Evolutionary conservation across 257 asterid species (phyloP), one percentile per base, ranked within the genome.

Genomic region (Gynochthodes officinalis): DNA sequence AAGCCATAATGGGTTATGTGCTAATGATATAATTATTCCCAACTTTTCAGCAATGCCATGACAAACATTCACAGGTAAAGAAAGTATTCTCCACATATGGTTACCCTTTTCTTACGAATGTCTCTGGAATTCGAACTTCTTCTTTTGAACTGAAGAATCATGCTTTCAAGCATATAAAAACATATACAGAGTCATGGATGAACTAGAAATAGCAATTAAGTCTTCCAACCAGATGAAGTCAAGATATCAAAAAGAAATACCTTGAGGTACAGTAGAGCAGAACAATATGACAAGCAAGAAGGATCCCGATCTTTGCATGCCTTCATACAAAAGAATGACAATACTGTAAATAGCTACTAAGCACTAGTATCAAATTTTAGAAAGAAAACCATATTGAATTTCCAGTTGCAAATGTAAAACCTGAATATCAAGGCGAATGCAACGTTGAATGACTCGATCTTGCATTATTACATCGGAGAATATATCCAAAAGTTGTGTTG

Each of bases 271-370:
- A 83, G 50, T 32, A 83, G 73, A 73, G 87, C 85, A 46, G 87
- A 80, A 46, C 77, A 80, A 54, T 83, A 83, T 28, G 87, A 83
- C 79, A 77, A 80, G 74, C 87, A 83, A 57, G 87, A 75, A 63
- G 87, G 87, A 70, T 83, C 87, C 67, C 87, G 74, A 28, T 83
- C 85, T 70, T 80, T 80, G 57, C 79, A 80, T 44, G 87, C 83
- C 85, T 83, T 70, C 55, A 71, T 74, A 70, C 44, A 44, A 64
- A 48, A 71, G 3, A 40, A 61, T 10, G 46, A 59, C 60, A 60
- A 46, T 64, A 55, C 43, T n/a, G 57, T 73, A 35, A 65, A 18
- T 5, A 42, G 25, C 21, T 23, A 5, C 55, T 39, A 65, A 28
- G 35, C 67, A 46, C 63, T 7, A 43, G 42, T 5, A 67, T 37